These are phyloP conservation scores for Wickerhamiella parazyma DNA, from an alignment of 805 yeast species.

Conservation along the genomic window DNA sequence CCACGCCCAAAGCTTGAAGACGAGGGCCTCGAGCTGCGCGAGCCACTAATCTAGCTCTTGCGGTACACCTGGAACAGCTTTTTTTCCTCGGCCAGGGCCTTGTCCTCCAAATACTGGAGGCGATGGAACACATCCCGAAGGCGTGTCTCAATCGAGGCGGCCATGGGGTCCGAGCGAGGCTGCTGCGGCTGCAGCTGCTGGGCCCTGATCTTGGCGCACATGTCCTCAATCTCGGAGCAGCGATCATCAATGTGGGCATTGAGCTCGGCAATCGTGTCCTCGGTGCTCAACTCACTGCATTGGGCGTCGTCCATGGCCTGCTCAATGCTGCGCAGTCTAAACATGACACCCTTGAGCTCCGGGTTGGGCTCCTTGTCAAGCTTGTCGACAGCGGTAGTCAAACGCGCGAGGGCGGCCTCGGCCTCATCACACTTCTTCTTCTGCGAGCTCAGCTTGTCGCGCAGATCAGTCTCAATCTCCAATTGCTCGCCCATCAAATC, in stretches of 20 bases:
- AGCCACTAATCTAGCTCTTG: not conserved
- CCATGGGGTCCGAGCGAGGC: not conserved
- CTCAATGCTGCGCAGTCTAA: not conserved
- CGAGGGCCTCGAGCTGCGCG: not conserved
- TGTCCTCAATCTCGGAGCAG: not conserved
- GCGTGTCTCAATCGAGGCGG: not conserved
- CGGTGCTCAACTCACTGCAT: not conserved
- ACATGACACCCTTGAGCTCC: not conserved
- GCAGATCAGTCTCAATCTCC: too few species aligned
- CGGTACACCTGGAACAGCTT: not conserved
- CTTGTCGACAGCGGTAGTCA: not conserved
- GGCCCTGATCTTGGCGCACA: not conserved
- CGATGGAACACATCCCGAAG: not conserved
- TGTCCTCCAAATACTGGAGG: not conserved
- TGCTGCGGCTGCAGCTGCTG: not conserved
- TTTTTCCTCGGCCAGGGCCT: not conserved
- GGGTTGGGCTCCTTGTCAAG: not conserved
- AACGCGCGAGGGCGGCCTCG: too few species aligned
- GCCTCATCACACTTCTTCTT: too few species aligned
- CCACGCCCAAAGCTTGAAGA: conserved; percentile 3
- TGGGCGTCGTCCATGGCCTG: not conserved
- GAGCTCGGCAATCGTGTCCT: not conserved
- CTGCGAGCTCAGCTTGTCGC: too few species aligned
- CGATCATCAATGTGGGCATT: not conserved
- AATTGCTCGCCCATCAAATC: not conserved